Conservation (phyloP, 495 filamentous ascomycete genomes). For the Letharia lupina region DNA sequence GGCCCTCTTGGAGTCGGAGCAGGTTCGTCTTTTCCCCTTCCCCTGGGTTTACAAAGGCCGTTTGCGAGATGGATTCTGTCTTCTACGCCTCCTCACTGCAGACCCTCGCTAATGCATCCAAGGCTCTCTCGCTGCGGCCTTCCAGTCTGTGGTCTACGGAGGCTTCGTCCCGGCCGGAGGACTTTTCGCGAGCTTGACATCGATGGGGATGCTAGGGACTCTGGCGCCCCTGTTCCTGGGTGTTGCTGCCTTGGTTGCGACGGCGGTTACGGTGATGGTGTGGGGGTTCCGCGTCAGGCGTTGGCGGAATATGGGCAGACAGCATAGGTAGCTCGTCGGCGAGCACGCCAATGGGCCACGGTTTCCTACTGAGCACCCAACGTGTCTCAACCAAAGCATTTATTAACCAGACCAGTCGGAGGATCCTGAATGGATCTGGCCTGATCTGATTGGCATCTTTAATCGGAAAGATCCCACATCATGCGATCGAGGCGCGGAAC, state of each 20-base stretch:
- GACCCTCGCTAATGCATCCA: background rate
- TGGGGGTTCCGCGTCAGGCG: background rate
- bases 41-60: no score
- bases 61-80: no score
- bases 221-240: background rate
- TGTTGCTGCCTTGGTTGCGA: conserved; percentile 13
- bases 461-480: background rate
- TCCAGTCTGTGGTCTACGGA: conserved; percentile 36
- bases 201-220: conserved; percentile 36
- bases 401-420: no score
- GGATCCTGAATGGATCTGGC: no score
- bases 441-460: background rate
- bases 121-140: conserved; percentile 19
- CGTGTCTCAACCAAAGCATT: no score
- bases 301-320: no score
- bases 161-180: conserved; percentile 37
- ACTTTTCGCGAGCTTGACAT: conserved; percentile 37
- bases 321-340: no score
- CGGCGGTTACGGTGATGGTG: conserved; percentile 8
- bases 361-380: no score
- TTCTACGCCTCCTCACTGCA: no score
- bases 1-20: no score
- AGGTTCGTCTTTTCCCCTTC: no score
- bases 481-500: background rate
- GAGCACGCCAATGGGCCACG: no score